phyloP scores from a whole-genome alignment of 345 rosid species.

The Boechera stricta region DNA sequence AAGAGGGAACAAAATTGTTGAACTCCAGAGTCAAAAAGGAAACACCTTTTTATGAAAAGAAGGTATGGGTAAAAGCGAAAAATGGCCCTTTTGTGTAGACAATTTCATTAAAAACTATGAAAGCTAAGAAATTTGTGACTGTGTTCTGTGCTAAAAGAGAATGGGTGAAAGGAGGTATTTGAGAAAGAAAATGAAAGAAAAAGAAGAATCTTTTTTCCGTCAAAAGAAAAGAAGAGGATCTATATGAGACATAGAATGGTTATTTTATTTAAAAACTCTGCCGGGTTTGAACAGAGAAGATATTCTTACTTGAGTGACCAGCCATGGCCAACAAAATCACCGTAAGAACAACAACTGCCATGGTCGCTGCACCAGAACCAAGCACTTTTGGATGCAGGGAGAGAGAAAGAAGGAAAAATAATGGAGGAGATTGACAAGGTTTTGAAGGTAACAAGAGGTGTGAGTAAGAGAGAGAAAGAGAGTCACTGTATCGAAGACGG shows the following conservation, averaged over 20 bases:
- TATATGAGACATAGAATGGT: slow-evolving; percentile 14
- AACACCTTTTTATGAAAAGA: slow-evolving; percentile 32
- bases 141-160: slow-evolving; percentile 29
- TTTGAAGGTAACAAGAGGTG: slow-evolving; percentile 35
- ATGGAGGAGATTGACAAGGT: slow-evolving; percentile 7
- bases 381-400: slow-evolving; percentile 15
- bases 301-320: slow-evolving; percentile 58
- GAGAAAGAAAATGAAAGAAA: slow-evolving; percentile 6
- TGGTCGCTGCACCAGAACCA: slow-evolving; percentile 33
- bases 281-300: slow-evolving; percentile 25
- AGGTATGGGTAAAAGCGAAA: slow-evolving; percentile 28
- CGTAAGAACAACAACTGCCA: slow-evolving; percentile 43
- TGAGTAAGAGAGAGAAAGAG: slow-evolving; percentile 35
- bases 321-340: slow-evolving; percentile 59
- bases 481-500: slow-evolving; percentile 41
- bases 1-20: slow-evolving; percentile 23
- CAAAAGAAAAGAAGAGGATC: slow-evolving; percentile 15
- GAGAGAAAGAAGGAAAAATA: background rate
- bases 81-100: background rate
- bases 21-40: slow-evolving; percentile 5
- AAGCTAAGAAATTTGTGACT: slow-evolving; percentile 26
- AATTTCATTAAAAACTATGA: slow-evolving; percentile 10
- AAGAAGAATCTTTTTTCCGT: background rate
- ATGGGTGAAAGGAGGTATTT: slow-evolving; percentile 4
- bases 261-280: background rate